Evolutionary conservation across 495 filamentous ascomycete species (phyloP), one percentile per base, ranked within the genome.

Genomic region (Pyrenopolyporus hunteri): DNA sequence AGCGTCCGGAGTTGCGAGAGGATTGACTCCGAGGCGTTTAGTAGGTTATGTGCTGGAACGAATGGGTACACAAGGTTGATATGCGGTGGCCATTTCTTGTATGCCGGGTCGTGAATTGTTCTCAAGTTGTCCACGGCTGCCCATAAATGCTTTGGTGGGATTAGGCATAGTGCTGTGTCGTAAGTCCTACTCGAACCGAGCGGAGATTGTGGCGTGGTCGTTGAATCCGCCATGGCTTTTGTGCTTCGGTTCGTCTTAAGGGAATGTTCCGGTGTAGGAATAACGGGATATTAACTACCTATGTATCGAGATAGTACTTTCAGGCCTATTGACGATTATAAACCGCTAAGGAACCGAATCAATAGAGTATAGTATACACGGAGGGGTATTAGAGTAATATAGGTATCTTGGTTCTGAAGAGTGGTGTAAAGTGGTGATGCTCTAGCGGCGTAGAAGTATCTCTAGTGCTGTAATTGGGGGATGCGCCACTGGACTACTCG

Each of bases 11-110:
- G 28, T 7, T 17, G 14, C 8, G 33, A 63, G 17, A 45, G n/a
- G 13, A 60, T 63, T 19, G 26, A 31, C 6, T 36, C 17, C n/a
- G 47, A 76, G 45, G 16, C 45, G 10, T 2, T 69, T 52, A 20
- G 64, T 59, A 82, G 70, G 14, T 37, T 40, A 17, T 73, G 70
- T 11, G 71, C 59, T 2, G 70, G 65, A 3, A 84, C 81, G 56
- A 85, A 87, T 7, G 84, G 84, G 57, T 87, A 86, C 1, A 85
- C 62, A 25, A 87, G 58, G 54, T 86, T 87, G 59, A 86, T 56
- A 57, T 87, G 84, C 4, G 83, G 81, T 2, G 83, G 82, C 84
- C 84, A 86, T 73, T 76, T 82, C 23, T 67, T 71, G 61, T 80
- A 81, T 1, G 75, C 76, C 43, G 80, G 81, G 66, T 86, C 84